Evolutionary conservation across 73 alveolate species (phyloP).

Genomic region (Effrenium voratum): DNA sequence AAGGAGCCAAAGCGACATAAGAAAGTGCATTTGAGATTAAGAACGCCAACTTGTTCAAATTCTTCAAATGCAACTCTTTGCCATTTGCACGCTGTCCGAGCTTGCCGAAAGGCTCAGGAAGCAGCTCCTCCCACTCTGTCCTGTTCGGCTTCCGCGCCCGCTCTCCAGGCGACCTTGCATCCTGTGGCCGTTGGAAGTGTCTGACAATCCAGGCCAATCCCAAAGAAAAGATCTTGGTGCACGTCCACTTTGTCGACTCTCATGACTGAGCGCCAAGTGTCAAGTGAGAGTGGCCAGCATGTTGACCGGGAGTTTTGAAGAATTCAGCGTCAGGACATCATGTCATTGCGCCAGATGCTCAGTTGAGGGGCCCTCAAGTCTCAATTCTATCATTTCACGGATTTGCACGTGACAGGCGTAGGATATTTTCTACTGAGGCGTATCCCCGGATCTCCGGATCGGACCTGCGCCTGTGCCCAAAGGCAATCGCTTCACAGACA

Average conservation of each 20-base stretch:
- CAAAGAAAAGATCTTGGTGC: slow-evolving; percentile 22
- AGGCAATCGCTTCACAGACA: slow-evolving; percentile 81
- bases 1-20: neutral
- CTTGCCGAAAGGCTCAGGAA: too few relatives aligned
- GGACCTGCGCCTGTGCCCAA: slow-evolving; percentile 69
- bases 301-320: too few relatives aligned
- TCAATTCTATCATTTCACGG: neutral
- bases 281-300: neutral
- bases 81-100: too few relatives aligned
- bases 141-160: slow-evolving; percentile 22
- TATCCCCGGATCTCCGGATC: slow-evolving; percentile 45
- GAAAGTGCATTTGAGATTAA: neutral
- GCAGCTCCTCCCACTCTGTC: too few relatives aligned
- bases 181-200: neutral
- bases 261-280: neutral
- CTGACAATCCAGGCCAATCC: neutral
- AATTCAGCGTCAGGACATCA: slow-evolving; percentile 46
- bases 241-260: slow-evolving; percentile 55
- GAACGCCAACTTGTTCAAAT: neutral
- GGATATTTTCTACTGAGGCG: neutral
- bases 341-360: slow-evolving; percentile 44
- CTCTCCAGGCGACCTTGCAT: neutral
- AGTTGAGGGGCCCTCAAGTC: neutral
- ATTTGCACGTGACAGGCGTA: neutral
- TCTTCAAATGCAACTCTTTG: neutral